Evolutionary conservation across 805 yeast species (phyloP).

Genomic region (Myxozyma kluyveri): DNA sequence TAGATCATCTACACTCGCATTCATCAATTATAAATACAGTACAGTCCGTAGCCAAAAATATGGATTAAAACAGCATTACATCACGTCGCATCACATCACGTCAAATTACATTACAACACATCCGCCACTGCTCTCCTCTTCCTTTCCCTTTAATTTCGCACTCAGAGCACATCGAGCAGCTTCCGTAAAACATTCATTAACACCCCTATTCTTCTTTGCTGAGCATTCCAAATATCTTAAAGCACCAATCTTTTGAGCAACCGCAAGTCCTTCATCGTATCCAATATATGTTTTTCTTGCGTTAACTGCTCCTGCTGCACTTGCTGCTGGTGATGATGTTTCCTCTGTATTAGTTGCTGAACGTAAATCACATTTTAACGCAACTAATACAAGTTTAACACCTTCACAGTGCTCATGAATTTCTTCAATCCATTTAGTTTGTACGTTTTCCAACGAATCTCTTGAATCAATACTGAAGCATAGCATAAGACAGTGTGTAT

Average conservation of each 20-base stretch:
- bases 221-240: slow-evolving; percentile 93
- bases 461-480: slow-evolving; percentile 87
- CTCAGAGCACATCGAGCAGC: slow-evolving; percentile 96
- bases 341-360: slow-evolving; percentile 11
- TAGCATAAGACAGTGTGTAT: slow-evolving; percentile 94
- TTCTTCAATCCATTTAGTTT: slow-evolving; percentile 95
- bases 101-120: background rate
- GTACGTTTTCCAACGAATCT: slow-evolving; percentile 92
- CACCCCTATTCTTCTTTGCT: slow-evolving; percentile 94
- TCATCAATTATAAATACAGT: too few species aligned
- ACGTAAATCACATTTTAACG: slow-evolving; percentile 90
- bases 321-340: slow-evolving; percentile 37
- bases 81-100: too few species aligned
- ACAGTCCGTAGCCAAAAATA: too few species aligned
- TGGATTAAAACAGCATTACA: too few species aligned
- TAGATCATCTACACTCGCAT: too few species aligned
- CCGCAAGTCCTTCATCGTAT: slow-evolving; percentile 89
- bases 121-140: background rate
- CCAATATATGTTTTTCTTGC: slow-evolving; percentile 55
- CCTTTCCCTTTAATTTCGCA: slow-evolving; percentile 72
- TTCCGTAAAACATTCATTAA: slow-evolving; percentile 98
- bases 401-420: slow-evolving; percentile 97
- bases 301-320: slow-evolving; percentile 36
- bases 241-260: slow-evolving; percentile 92
- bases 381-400: slow-evolving; percentile 88